Evolutionary conservation across 1,284 basidiomycete species (phyloP).

Genomic region (Trametes hirsuta): DNA sequence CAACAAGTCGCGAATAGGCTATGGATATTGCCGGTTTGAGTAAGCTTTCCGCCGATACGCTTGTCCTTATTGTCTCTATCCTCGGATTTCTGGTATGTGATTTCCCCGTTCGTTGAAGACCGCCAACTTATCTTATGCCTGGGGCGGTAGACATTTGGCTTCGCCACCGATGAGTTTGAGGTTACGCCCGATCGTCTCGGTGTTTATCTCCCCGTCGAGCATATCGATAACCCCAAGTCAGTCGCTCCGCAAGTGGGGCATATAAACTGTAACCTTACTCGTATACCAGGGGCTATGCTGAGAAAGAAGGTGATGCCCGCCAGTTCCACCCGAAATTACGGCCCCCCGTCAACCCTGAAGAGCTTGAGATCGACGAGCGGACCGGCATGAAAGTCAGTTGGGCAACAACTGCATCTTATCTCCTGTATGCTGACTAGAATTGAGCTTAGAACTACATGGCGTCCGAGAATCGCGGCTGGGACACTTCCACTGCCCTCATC

Average conservation of each 20-base stretch:
- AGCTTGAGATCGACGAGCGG: constrained; percentile 80
- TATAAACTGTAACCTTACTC: background rate
- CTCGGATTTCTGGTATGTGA: constrained; percentile 68
- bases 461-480: constrained; percentile 69
- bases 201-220: constrained; percentile 81
- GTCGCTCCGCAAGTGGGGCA: background rate
- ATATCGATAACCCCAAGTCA: constrained; percentile 77
- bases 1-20: constrained; percentile 48
- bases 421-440: background rate
- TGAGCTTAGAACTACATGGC: constrained; percentile 56
- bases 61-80: constrained; percentile 74
- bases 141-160: constrained; percentile 62
- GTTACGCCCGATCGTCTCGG: constrained; percentile 84
- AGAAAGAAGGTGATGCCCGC: constrained; percentile 74
- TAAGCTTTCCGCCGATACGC: constrained; percentile 65
- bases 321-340: constrained; percentile 71
- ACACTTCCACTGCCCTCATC: constrained; percentile 80
- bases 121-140: background rate
- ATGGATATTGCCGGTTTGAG: constrained; percentile 78
- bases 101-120: background rate
- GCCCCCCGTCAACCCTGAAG: constrained; percentile 70
- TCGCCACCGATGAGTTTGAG: constrained; percentile 77
- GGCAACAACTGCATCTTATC: background rate
- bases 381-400: constrained; percentile 80
- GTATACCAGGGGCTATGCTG: constrained; percentile 62